phyloP scores from a whole-genome alignment of 2,329 filamentous ascomycete genomes.

The Penicillium sp. region DNA sequence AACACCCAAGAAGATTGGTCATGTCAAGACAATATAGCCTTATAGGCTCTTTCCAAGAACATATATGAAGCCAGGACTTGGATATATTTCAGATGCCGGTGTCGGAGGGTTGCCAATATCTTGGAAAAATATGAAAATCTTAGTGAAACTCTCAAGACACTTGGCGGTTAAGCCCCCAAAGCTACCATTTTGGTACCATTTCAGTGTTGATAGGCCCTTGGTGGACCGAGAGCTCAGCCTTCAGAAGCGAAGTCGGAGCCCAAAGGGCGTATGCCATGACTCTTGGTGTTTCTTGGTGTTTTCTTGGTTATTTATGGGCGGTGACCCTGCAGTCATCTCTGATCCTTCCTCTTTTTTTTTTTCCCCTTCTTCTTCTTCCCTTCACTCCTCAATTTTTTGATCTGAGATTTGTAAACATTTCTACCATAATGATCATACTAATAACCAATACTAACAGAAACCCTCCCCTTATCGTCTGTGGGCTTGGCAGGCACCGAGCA shows the following conservation, averaged over 20 bases:
- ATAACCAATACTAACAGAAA: slow-evolving; percentile 9
- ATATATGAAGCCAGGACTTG: no score
- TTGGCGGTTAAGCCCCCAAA: not conserved
- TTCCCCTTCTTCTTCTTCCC: not conserved
- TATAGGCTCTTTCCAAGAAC: no score
- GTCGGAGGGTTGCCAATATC: no score
- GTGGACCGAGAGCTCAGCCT: not conserved
- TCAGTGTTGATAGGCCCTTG: not conserved
- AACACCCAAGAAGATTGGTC: no score
- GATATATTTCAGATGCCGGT: no score
- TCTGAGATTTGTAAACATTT: no score
- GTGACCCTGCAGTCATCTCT: not conserved
- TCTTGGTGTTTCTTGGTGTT: slow-evolving; percentile 6
- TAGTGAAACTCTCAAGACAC: not conserved
- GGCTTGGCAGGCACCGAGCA: slow-evolving; percentile 5
- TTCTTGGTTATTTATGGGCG: not conserved
- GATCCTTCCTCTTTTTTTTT: not conserved
- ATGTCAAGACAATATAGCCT: not conserved
- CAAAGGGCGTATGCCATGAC: slow-evolving; percentile 4
- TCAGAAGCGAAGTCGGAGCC: slow-evolving; percentile 6
- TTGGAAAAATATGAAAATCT: no score
- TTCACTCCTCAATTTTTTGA: not conserved
- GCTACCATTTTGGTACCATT: no score
- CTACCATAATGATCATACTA: not conserved
- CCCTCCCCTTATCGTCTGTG: slow-evolving; percentile 14